A percentile compares a stretch with the other conserved stretches of the same genome.
phyloP scores from a whole-genome alignment of 495 filamentous ascomycete species.

The Trichoderma reesei region DNA sequence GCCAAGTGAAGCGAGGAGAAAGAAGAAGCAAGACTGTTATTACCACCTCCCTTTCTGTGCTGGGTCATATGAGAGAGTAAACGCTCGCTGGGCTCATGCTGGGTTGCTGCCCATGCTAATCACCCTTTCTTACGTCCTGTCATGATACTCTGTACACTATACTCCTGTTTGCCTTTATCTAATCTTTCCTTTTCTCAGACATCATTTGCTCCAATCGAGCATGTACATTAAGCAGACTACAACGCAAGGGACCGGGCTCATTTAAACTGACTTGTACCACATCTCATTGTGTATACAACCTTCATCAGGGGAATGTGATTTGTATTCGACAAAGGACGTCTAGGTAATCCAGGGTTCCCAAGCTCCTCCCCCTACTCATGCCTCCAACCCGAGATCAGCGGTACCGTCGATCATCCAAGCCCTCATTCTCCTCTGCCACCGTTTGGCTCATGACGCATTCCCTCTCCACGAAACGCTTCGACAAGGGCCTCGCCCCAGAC shows the following conservation, averaged over 20 bases:
- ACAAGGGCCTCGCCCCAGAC: constrained; percentile 9
- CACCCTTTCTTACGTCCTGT: background rate
- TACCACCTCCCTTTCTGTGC: no score
- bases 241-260: background rate
- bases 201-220: background rate
- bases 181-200: background rate
- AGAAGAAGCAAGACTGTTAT: no score
- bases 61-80: no score
- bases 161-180: background rate
- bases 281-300: background rate
- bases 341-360: background rate
- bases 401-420: constrained; percentile 13
- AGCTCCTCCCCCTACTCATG: background rate
- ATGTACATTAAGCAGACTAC: background rate
- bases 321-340: background rate
- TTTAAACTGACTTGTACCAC: background rate
- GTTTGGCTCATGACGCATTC: constrained; percentile 27
- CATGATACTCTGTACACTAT: background rate
- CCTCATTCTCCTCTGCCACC: constrained; percentile 19
- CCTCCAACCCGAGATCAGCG: constrained; percentile 9
- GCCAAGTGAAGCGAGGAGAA: no score
- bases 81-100: background rate
- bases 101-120: background rate
- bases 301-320: background rate
- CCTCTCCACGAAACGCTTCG: constrained; percentile 18